phyloP scores from a whole-genome alignment of 371 early-diverging fungal genomes.

The Mortierella sp. region DNA sequence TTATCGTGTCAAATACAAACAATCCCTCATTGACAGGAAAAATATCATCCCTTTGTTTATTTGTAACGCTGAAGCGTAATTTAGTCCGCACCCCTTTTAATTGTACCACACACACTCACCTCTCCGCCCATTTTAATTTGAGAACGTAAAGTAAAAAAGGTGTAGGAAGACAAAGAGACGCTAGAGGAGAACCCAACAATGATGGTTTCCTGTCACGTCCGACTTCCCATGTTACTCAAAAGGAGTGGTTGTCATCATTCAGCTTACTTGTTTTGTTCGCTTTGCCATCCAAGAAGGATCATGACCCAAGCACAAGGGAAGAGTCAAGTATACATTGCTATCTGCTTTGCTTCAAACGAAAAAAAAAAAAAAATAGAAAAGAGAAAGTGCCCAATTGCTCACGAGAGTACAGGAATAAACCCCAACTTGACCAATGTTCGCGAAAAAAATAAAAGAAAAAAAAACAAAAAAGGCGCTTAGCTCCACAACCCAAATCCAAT shows the following conservation, averaged over 20 bases:
- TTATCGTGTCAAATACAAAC: neutral
- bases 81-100: neutral
- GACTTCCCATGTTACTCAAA: neutral
- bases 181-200: slow-evolving; percentile 7
- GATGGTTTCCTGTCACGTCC: neutral
- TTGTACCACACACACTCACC: neutral
- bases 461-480: neutral
- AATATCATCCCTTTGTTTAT: too few species aligned
- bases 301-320: neutral
- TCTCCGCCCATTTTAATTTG: neutral
- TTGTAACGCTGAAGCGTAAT: neutral
- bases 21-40: neutral
- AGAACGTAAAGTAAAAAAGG: neutral
- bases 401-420: neutral
- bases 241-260: neutral
- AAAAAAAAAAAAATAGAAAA: neutral
- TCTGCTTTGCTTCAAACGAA: neutral
- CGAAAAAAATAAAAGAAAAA: neutral
- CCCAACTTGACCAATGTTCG: neutral
- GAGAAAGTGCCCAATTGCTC: neutral
- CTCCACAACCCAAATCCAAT: neutral
- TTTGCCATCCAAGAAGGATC: neutral
- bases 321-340: neutral
- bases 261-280: neutral
- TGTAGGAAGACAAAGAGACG: neutral